These are phyloP conservation scores for Wickerhamomyces canadensis DNA, from an alignment of 805 yeast genomes.

Conservation along the genomic window DNA sequence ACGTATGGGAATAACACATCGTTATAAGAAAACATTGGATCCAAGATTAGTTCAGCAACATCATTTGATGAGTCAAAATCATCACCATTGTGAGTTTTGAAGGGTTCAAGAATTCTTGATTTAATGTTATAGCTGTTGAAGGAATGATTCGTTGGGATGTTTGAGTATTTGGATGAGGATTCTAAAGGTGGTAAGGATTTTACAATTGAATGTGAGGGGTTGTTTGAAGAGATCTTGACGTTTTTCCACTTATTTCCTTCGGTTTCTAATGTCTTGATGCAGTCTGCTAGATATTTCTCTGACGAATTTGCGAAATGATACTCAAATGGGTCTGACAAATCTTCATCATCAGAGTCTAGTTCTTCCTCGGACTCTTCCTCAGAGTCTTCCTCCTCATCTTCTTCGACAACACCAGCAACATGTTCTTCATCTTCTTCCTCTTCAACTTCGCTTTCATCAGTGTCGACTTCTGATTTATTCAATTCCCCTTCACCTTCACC, in stretches of 20 bases:
- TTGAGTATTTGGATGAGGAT: slow-evolving; percentile 12
- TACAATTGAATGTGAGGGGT: slow-evolving; percentile 14
- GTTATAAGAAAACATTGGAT: slow-evolving; percentile 65
- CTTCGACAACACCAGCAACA: slow-evolving; percentile 18
- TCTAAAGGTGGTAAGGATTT: slow-evolving; percentile 24
- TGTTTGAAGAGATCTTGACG: slow-evolving; percentile 18
- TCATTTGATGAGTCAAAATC: slow-evolving; percentile 27
- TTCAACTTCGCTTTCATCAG: slow-evolving; percentile 28
- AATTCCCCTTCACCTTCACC: slow-evolving; percentile 27
- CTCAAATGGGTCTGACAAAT: slow-evolving; percentile 66
- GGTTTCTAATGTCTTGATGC: slow-evolving; percentile 28
- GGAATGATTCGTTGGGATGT: slow-evolving; percentile 17
- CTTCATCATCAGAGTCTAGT: slow-evolving; percentile 28
- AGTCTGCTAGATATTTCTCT: slow-evolving; percentile 30
- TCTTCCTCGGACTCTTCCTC: slow-evolving; percentile 27
- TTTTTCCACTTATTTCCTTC: slow-evolving; percentile 20
- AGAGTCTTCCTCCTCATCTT: slow-evolving; percentile 17
- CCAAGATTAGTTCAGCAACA: slow-evolving; percentile 48
- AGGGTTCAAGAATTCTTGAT: slow-evolving; percentile 31
- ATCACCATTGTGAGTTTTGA: slow-evolving; percentile 17
- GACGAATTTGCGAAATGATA: slow-evolving; percentile 58
- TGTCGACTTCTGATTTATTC: too few species aligned
- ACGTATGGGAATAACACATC: slow-evolving; percentile 62
- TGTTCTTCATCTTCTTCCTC: slow-evolving; percentile 24
- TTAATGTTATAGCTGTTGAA: slow-evolving; percentile 39